Evolutionary conservation across 2,329 filamentous ascomycete species (phyloP).

Genomic region (Chaetomiaceae sp.): DNA sequence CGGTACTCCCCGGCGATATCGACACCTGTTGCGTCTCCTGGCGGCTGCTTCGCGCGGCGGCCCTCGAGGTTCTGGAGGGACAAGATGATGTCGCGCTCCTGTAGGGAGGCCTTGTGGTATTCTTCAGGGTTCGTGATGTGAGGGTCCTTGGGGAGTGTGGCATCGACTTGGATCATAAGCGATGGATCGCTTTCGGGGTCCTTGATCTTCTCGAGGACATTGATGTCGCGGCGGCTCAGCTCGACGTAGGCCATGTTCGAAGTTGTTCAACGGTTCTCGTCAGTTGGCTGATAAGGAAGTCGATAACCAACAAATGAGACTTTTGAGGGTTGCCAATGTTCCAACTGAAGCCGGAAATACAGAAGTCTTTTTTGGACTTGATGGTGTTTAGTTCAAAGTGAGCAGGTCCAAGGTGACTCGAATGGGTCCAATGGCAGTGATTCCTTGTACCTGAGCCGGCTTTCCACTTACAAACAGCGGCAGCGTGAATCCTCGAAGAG

Average conservation of each 20-base stretch:
- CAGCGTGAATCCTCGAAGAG: conserved; percentile 6
- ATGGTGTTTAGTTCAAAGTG: too few relatives aligned
- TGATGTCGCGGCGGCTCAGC: conserved; percentile 53
- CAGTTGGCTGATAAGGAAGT: not conserved
- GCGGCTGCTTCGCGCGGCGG: conserved; percentile 40
- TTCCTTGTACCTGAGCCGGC: not conserved
- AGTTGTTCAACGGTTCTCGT: not conserved
- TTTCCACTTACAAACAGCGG: conserved; percentile 8
- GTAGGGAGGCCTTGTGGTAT: conserved; percentile 46
- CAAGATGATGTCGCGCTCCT: conserved; percentile 49
- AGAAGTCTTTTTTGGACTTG: too few relatives aligned
- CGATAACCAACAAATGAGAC: too few relatives aligned
- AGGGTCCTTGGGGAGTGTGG: conserved; percentile 50
- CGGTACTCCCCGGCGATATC: conserved; percentile 42
- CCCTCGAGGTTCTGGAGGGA: conserved; percentile 51
- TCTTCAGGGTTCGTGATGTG: conserved; percentile 44
- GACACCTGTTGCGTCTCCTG: conserved; percentile 26
- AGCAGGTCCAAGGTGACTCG: too few relatives aligned
- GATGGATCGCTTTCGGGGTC: conserved; percentile 58
- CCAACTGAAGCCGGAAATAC: too few relatives aligned
- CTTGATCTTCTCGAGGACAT: conserved; percentile 60
- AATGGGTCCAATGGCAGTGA: too few relatives aligned
- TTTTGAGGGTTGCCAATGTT: too few relatives aligned
- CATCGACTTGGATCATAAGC: conserved; percentile 47
- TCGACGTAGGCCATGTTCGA: conserved; percentile 41